phyloP scores from a whole-genome alignment of 257 asterid genomes.

The Nicotiana otophora region DNA sequence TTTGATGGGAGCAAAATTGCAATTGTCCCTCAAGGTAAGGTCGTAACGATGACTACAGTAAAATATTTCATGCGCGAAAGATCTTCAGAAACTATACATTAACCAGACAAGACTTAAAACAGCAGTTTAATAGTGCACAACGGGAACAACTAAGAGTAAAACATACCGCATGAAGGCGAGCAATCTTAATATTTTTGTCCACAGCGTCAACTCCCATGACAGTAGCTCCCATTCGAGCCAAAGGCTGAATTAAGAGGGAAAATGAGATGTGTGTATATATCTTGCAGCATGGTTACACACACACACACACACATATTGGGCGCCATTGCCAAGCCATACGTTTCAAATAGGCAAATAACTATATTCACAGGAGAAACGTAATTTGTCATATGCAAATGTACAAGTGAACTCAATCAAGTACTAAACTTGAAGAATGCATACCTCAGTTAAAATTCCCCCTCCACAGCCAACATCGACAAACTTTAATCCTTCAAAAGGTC shows the following conservation, averaged over 20 bases:
- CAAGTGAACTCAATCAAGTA: slow-evolving; percentile 1
- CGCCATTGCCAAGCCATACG: not conserved
- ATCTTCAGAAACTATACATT: not conserved
- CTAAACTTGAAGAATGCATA: slow-evolving; percentile 24
- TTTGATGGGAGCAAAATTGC: not conserved
- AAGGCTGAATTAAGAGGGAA: slow-evolving; percentile 47
- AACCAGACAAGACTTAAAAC: not conserved
- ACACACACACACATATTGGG: not conserved
- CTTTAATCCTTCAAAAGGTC: slow-evolving; percentile 84
- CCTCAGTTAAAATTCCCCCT: slow-evolving; percentile 96
- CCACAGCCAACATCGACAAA: slow-evolving; percentile 93
- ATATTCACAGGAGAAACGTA: not conserved
- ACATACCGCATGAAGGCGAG: slow-evolving; percentile 85
- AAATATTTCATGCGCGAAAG: not conserved
- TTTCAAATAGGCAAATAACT: not conserved
- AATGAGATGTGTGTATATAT: not conserved
- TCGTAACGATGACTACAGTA: not conserved
- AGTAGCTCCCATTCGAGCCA: slow-evolving; percentile 89
- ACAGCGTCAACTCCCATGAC: slow-evolving; percentile 92
- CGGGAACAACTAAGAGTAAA: not conserved
- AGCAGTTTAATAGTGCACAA: not conserved
- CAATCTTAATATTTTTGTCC: slow-evolving; percentile 80
- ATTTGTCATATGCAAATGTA: not conserved
- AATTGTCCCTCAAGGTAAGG: not conserved
- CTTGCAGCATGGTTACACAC: not conserved